These are phyloP conservation scores for Sorghum bicolor DNA, from an alignment of 176 grass and related monocot genomes.

Conservation along the genomic window DNA sequence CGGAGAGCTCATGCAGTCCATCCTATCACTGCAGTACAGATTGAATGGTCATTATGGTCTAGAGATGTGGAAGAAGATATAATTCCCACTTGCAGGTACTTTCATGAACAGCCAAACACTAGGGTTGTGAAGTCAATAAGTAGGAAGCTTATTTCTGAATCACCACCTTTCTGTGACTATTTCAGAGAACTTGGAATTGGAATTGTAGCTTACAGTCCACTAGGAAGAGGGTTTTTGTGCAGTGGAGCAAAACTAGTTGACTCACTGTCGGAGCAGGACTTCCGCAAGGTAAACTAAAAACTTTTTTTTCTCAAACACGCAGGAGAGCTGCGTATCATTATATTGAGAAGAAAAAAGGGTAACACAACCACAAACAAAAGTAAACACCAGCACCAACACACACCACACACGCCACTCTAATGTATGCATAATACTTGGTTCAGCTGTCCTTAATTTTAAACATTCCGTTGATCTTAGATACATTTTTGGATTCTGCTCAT, in stretches of 20 bases:
- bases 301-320: too few species aligned
- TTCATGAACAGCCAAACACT: neutral
- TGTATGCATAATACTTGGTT: neutral
- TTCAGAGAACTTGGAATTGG: slow-evolving; percentile 66
- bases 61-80: slow-evolving; percentile 57
- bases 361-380: too few species aligned
- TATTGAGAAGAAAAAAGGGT: too few species aligned
- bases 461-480: neutral
- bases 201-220: slow-evolving; percentile 64
- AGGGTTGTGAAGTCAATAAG: neutral
- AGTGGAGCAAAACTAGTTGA: slow-evolving; percentile 41
- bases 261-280: slow-evolving; percentile 33
- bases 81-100: slow-evolving; percentile 59
- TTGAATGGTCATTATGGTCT: slow-evolving; percentile 64
- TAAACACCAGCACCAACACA: too few species aligned
- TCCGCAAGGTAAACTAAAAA: slow-evolving; percentile 39
- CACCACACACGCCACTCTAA: too few species aligned
- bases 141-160: neutral
- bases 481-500: neutral
- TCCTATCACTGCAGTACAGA: slow-evolving; percentile 54
- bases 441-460: neutral
- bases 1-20: slow-evolving; percentile 60
- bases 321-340: too few species aligned
- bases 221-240: slow-evolving; percentile 53
- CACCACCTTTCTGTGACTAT: neutral